Conservation (phyloP, 2,329 filamentous ascomycete species). For the Penicillium concentricum region DNA sequence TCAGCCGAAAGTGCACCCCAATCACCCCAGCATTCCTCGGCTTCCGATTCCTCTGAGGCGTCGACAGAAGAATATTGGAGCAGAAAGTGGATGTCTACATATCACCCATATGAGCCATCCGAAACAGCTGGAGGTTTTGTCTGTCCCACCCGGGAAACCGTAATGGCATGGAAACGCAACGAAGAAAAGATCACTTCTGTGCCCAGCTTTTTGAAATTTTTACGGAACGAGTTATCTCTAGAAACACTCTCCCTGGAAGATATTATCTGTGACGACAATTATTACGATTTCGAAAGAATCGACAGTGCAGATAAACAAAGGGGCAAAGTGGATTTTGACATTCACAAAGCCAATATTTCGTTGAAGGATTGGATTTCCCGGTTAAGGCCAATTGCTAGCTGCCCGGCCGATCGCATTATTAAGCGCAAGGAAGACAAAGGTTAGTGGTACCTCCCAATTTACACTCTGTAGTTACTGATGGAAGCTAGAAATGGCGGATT, state of each 20-base stretch:
- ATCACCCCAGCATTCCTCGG: background rate
- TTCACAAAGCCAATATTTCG: slow-evolving; percentile 1
- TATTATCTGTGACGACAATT: slow-evolving; percentile 10
- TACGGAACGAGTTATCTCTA: slow-evolving; percentile 9
- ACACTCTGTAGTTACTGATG: background rate
- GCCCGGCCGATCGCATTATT: background rate
- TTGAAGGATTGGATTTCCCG: slow-evolving; percentile 5
- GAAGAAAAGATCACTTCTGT: slow-evolving; percentile 5
- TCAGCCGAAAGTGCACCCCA: background rate
- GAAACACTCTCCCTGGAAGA: slow-evolving; percentile 7
- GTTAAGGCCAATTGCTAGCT: background rate
- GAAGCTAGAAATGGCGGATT: slow-evolving; percentile 7
- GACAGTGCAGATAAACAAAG: background rate
- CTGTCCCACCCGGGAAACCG: background rate
- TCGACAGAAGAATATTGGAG: slow-evolving; percentile 5
- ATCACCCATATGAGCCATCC: slow-evolving; percentile 2
- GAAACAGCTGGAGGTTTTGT: background rate
- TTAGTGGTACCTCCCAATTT: background rate
- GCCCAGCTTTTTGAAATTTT: slow-evolving; percentile 3
- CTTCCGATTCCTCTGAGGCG: slow-evolving; percentile 4
- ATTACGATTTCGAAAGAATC: slow-evolving; percentile 9
- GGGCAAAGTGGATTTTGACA: background rate
- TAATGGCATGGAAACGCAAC: slow-evolving; percentile 3
- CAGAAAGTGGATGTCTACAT: background rate
- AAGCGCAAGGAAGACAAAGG: background rate